A percentile compares a stretch with the other conserved stretches of the same genome.
Conservation (phyloP, 176 grass and related monocot genomes). For the Ananas comosus region DNA sequence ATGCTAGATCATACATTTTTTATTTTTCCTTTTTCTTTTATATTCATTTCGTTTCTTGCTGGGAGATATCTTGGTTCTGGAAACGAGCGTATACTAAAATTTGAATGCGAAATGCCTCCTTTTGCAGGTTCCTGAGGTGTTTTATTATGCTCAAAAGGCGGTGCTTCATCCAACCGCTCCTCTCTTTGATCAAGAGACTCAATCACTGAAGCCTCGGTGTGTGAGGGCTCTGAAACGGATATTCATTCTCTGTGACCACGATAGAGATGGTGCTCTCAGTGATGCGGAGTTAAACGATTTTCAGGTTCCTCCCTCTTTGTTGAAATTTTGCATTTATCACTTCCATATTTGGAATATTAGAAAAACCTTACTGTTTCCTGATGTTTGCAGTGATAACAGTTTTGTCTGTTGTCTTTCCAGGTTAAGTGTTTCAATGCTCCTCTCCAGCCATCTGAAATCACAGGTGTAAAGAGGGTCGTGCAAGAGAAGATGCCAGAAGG, state of each 20-base stretch:
- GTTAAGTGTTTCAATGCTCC: conserved; percentile 88
- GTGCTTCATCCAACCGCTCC: conserved; percentile 93
- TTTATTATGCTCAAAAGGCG: conserved; percentile 94
- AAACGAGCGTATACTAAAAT: background rate
- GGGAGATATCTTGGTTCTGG: background rate
- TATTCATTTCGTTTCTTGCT: background rate
- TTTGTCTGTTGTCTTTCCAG: conserved; percentile 27
- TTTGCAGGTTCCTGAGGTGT: conserved; percentile 74
- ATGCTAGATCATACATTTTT: no score
- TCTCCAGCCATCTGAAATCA: conserved; percentile 85
- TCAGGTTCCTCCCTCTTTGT: conserved; percentile 41
- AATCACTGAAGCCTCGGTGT: conserved; percentile 84
- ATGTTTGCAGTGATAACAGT: conserved; percentile 4
- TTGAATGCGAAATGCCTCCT: background rate
- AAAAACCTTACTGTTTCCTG: conserved; percentile 10
- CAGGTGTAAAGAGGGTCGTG: conserved; percentile 87
- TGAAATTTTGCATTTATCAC: background rate
- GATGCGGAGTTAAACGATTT: conserved; percentile 94
- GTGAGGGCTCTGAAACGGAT: conserved; percentile 88
- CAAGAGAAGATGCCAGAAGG: conserved; percentile 98
- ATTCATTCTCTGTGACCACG: conserved; percentile 84
- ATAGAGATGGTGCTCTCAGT: conserved; percentile 86
- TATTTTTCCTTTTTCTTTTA: background rate
- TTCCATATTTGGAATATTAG: background rate
- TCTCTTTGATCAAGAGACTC: conserved; percentile 85